These are phyloP conservation scores for Penicillium sp. DNA, from an alignment of 2,329 filamentous ascomycete species.

Conservation along the genomic window DNA sequence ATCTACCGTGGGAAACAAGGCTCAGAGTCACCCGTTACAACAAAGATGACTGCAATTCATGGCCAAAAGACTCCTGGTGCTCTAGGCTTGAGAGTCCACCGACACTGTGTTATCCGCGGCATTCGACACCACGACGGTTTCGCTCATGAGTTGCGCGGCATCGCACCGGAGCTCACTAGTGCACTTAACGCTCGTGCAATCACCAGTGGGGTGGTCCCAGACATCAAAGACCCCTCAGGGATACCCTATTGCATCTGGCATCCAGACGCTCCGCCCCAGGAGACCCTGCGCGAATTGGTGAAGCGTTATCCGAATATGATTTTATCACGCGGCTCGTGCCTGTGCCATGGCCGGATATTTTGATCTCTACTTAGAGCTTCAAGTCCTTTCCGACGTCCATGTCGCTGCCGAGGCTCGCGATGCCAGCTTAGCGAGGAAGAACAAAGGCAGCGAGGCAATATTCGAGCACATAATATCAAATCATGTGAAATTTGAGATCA, in stretches of 20 bases:
- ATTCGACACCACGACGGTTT: slow-evolving; percentile 7
- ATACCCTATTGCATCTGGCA: slow-evolving; percentile 18
- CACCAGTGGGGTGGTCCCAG: slow-evolving; percentile 15
- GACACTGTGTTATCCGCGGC: slow-evolving; percentile 3
- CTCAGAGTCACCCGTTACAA: background rate
- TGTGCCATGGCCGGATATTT: slow-evolving; percentile 44
- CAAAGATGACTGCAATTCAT: slow-evolving; percentile 2
- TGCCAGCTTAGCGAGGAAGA: slow-evolving; percentile 5
- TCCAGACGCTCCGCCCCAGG: slow-evolving; percentile 6
- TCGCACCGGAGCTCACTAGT: slow-evolving; percentile 9
- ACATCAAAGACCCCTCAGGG: background rate
- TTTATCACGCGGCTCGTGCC: slow-evolving; percentile 42
- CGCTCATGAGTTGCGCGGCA: slow-evolving; percentile 1
- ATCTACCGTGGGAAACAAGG: background rate
- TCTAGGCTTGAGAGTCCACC: background rate
- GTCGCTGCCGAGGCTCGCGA: slow-evolving; percentile 47
- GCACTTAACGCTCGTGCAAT: slow-evolving; percentile 12
- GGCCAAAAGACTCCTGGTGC: background rate
- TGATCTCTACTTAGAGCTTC: slow-evolving; percentile 38
- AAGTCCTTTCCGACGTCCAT: slow-evolving; percentile 39
- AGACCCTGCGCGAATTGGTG: slow-evolving; percentile 5
- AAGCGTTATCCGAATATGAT: slow-evolving; percentile 24
- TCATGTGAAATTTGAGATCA: slow-evolving; percentile 30
- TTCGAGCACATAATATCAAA: slow-evolving; percentile 33
- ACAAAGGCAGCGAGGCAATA: slow-evolving; percentile 23